These are phyloP conservation scores for Maudiozyma saulgeensis DNA, from an alignment of 805 yeast genomes.

Conservation along the genomic window DNA sequence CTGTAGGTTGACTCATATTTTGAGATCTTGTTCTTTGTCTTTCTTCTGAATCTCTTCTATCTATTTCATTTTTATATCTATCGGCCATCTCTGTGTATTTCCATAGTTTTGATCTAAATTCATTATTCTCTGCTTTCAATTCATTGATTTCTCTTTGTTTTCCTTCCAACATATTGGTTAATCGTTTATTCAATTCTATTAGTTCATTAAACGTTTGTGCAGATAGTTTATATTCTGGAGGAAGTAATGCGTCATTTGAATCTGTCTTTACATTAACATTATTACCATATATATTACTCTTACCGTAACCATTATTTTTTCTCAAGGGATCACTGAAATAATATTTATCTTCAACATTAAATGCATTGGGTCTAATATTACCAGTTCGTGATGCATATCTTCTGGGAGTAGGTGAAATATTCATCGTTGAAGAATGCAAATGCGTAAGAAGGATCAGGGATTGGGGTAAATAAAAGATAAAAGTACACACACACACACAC, in stretches of 20 bases:
- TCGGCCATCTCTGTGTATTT: slow-evolving; percentile 9
- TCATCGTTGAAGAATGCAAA: slow-evolving; percentile 9
- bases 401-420: slow-evolving; percentile 25
- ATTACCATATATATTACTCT: background rate
- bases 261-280: background rate
- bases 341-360: background rate
- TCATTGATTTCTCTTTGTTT: slow-evolving; percentile 13
- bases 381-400: slow-evolving; percentile 14
- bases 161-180: slow-evolving; percentile 26
- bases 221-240: slow-evolving; percentile 30
- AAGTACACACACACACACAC: no score
- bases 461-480: no score
- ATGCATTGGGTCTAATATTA: background rate
- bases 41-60: background rate
- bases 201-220: slow-evolving; percentile 32
- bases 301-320: background rate
- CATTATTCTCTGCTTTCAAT: slow-evolving; percentile 2
- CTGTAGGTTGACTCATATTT: slow-evolving; percentile 1
- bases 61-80: slow-evolving; percentile 18
- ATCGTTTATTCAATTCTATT: slow-evolving; percentile 30
- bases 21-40: slow-evolving; percentile 15
- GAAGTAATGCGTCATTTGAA: slow-evolving; percentile 18
- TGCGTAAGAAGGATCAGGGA: no score
- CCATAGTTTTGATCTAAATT: slow-evolving; percentile 2
- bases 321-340: slow-evolving; percentile 3